Evolutionary conservation across 148 eudicot genomes (phyloP).

Genomic region (Dysphania ambrosioides): DNA sequence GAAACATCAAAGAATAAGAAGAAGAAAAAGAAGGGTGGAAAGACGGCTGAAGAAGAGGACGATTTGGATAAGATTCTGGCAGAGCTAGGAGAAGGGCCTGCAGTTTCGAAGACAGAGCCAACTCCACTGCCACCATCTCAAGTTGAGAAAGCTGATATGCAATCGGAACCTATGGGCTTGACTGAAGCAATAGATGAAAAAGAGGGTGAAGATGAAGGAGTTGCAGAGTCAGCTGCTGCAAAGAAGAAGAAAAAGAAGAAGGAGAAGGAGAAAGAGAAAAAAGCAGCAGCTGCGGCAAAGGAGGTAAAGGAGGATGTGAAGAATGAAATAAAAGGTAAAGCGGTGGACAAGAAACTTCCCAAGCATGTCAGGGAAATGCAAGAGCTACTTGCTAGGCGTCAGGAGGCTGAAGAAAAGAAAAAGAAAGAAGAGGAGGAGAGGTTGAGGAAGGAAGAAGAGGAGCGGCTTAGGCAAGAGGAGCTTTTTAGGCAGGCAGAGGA

Average conservation of each 20-base stretch:
- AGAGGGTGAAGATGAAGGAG: slow-evolving; percentile 54
- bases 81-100: slow-evolving; percentile 67
- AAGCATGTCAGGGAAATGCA: slow-evolving; percentile 89
- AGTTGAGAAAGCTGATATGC: slow-evolving; percentile 41
- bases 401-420: slow-evolving; percentile 71
- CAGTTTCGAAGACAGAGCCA: slow-evolving; percentile 37
- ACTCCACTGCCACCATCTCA: slow-evolving; percentile 28
- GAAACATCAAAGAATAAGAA: slow-evolving; percentile 73
- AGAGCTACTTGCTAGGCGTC: slow-evolving; percentile 69
- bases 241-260: slow-evolving; percentile 88
- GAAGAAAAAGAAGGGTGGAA: slow-evolving; percentile 80
- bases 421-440: slow-evolving; percentile 84
- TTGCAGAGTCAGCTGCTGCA: slow-evolving; percentile 50
- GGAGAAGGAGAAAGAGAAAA: slow-evolving; percentile 55
- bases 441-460: slow-evolving; percentile 84
- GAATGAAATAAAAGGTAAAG: slow-evolving; percentile 49
- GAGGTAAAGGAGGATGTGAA: slow-evolving; percentile 53
- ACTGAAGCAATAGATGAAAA: slow-evolving; percentile 47
- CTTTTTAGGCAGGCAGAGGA: slow-evolving; percentile 72
- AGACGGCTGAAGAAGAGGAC: slow-evolving; percentile 74
- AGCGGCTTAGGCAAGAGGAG: slow-evolving; percentile 64
- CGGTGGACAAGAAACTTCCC: slow-evolving; percentile 66
- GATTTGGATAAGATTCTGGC: slow-evolving; percentile 76
- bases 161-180: slow-evolving; percentile 36
- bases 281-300: slow-evolving; percentile 40